phyloP scores from a whole-genome alignment of 129 eudicot species.

The Saposhnikovia divaricata region DNA sequence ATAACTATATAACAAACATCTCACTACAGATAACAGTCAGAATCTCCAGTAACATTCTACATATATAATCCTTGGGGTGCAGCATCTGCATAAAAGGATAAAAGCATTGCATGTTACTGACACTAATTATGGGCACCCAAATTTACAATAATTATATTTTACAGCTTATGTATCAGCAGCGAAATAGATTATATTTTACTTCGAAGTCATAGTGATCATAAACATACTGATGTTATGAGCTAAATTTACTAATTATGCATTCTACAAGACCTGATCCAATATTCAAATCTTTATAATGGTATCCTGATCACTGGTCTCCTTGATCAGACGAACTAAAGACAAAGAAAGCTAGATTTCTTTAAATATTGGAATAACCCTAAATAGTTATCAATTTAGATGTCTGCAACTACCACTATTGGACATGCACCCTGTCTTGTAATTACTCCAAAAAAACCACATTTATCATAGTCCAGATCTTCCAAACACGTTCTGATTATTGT shows the following conservation, averaged over 20 bases:
- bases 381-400: neutral
- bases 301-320: neutral
- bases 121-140: neutral
- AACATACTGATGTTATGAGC: neutral
- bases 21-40: too few species aligned
- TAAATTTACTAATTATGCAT: too few species aligned
- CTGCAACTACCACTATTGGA: neutral
- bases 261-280: neutral
- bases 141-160: neutral
- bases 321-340: neutral
- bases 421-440: neutral
- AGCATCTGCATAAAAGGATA: neutral
- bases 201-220: neutral
- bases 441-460: neutral
- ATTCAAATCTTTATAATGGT: neutral
- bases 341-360: too few species aligned
- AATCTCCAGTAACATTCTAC: slow-evolving; percentile 11
- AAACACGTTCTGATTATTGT: neutral
- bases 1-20: slow-evolving; percentile 8
- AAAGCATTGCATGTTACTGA: neutral
- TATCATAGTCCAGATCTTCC: neutral
- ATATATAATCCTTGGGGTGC: neutral
- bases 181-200: neutral
- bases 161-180: neutral
- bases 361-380: neutral